Evolutionary conservation across 805 yeast genomes (phyloP), one percentile per base, ranked within the genome.

Genomic region (Yamadazyma akitaensis): DNA sequence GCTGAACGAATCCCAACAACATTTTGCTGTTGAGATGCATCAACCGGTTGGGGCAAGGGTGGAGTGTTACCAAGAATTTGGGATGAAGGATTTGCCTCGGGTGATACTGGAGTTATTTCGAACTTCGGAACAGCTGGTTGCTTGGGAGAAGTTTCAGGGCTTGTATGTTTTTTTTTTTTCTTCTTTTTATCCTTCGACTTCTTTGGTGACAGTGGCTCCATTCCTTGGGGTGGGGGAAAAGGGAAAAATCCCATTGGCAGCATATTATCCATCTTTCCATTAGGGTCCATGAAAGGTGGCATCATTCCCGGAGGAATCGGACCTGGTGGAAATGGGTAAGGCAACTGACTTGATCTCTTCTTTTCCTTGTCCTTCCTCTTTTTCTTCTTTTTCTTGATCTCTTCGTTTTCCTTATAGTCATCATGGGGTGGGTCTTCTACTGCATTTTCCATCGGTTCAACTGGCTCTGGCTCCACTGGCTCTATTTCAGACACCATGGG

Each of bases 131-230:
- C n/a, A 8, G 28, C 11, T 18, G 37, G 34, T n/a, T 43, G 40
- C 21, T 39, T 44, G 12, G 50, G 54, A 14, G 50, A 46, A 14
- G 42, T 26, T 14, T 11, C 28, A 19, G 48, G 51, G 50, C 52
- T 52, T 48, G 54, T 51, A 44, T 51, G 46, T 47, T 53, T 51
- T 45, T 53, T 53, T 45, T 53, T 49, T 46, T 51, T 52, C 41
- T 49, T 51, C 48, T 56, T 54, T 37, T 49, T 54, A 47, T 49
- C 53, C 49, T 49, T 53, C 40, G 44, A 45, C 40, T 50, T 46
- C 17, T 47, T 46, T 21, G 56, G 49, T 16, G 32, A 18, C 17
- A 25, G 34, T 2, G 51, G 54, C 24, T 51, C 59, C 41, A 41
- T 46, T 14, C 44, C 51, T 34, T 45, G 57, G n/a, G 57, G 53